These are phyloP conservation scores for Claviceps sp. DNA, from an alignment of 2,329 filamentous ascomycete species.

Conservation along the genomic window DNA sequence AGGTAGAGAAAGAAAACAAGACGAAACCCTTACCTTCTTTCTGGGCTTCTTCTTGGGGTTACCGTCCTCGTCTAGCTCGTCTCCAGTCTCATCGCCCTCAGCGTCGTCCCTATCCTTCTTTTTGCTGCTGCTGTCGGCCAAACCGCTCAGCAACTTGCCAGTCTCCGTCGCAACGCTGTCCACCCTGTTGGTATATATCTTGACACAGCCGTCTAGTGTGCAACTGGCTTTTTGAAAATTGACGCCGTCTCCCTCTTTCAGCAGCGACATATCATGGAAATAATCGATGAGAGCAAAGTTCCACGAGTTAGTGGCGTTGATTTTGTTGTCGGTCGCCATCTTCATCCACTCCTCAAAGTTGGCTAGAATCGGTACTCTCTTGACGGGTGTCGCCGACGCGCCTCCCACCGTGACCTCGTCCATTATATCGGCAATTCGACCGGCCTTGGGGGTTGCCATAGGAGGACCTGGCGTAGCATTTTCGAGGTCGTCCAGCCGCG, in stretches of 20 bases:
- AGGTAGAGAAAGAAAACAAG: too few species aligned
- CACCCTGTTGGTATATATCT: conserved; percentile 96
- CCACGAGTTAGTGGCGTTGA: conserved; percentile 97
- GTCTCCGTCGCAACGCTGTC: conserved; percentile 98
- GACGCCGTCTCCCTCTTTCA: conserved; percentile 92
- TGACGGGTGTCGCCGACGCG: conserved; percentile 80
- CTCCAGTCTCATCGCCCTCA: conserved; percentile 54
- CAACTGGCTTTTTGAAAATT: conserved; percentile 99
- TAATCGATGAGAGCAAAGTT: conserved; percentile 99
- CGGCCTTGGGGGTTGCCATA: conserved; percentile 36
- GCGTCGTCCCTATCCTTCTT: conserved; percentile 51
- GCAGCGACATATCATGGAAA: conserved; percentile 95
- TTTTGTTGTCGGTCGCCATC: conserved; percentile 99
- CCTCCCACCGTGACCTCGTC: conserved; percentile 55
- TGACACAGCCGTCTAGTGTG: conserved; percentile 93
- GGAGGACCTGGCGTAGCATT: conserved; percentile 43
- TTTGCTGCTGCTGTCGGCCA: conserved; percentile 75
- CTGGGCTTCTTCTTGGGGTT: conserved; percentile 48
- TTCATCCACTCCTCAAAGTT: conserved; percentile 99
- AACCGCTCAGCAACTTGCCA: conserved; percentile 80
- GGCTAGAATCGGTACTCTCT: conserved; percentile 85
- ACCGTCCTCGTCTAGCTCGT: conserved; percentile 50
- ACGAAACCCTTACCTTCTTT: conserved; percentile 48
- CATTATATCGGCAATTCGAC: conserved; percentile 28
- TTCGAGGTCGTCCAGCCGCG: conserved; percentile 44